A percentile compares a stretch with the other conserved stretches of the same genome.
phyloP scores from a whole-genome alignment of 805 yeast genomes.

The Blastobotrys parvus region DNA sequence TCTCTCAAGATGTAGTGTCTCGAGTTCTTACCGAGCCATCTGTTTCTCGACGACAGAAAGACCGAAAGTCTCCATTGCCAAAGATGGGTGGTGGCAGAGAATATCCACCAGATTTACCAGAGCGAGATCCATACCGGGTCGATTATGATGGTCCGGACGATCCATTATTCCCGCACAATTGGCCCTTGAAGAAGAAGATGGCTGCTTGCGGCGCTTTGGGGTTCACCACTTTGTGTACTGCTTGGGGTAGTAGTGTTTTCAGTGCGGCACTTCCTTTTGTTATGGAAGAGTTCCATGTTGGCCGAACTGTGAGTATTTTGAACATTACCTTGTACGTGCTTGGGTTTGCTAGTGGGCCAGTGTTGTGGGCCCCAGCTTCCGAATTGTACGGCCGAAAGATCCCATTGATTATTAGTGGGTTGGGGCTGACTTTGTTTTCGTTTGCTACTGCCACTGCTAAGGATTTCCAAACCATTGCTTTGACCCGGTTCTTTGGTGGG shows the following conservation, averaged over 20 bases:
- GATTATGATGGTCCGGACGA: constrained; percentile 72
- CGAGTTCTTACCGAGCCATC: constrained; percentile 14
- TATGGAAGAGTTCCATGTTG: constrained; percentile 47
- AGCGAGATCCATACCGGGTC: constrained; percentile 42
- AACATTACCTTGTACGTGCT: constrained; percentile 77
- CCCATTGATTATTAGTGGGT: constrained; percentile 47
- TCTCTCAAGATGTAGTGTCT: constrained; percentile 11
- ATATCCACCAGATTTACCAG: constrained; percentile 10
- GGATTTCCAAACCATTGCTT: constrained; percentile 66
- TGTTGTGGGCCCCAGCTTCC: constrained; percentile 84
- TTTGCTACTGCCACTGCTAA: constrained; percentile 75
- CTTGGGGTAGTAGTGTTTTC: constrained; percentile 81
- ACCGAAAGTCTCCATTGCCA: constrained; percentile 7
- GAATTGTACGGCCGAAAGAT: constrained; percentile 66
- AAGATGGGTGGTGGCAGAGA: constrained; percentile 9
- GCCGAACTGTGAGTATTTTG: constrained; percentile 59
- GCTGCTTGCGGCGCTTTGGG: constrained; percentile 39
- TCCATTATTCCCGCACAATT: constrained; percentile 74
- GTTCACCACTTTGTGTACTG: constrained; percentile 41
- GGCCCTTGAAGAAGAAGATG: constrained; percentile 46
- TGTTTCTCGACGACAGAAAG: constrained; percentile 2
- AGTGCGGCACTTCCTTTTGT: constrained; percentile 51
- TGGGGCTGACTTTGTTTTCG: constrained; percentile 51
- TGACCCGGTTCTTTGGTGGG: constrained; percentile 76
- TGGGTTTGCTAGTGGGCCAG: constrained; percentile 91